These are phyloP conservation scores for Holtermanniella nyarrowii DNA, from an alignment of 768 basidiomycete genomes.

Conservation along the genomic window DNA sequence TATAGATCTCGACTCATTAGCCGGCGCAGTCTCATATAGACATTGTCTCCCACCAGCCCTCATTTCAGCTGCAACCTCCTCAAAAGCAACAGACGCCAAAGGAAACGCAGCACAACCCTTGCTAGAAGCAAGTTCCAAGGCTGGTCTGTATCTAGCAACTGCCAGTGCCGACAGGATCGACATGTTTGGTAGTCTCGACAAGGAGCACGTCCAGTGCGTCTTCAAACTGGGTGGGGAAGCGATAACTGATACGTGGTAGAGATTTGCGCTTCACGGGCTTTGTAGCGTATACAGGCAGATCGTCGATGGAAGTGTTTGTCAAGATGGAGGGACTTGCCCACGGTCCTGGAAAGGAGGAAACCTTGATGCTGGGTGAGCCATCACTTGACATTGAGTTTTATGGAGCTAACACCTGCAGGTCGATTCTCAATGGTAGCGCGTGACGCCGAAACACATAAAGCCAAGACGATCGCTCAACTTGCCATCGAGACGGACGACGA, in stretches of 20 bases:
- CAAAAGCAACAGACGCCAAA: slow-evolving; percentile 3
- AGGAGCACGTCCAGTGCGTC: slow-evolving; percentile 33
- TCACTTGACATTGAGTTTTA: slow-evolving; percentile 1
- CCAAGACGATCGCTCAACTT: slow-evolving; percentile 57
- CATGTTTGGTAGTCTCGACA: slow-evolving; percentile 32
- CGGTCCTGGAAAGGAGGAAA: slow-evolving; percentile 38
- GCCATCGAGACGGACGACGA: slow-evolving; percentile 56
- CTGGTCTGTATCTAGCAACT: slow-evolving; percentile 72
- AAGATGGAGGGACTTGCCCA: slow-evolving; percentile 62
- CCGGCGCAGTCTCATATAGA: slow-evolving; percentile 73
- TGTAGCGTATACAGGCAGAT: slow-evolving; percentile 64
- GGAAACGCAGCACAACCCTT: slow-evolving; percentile 37
- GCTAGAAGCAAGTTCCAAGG: slow-evolving; percentile 50
- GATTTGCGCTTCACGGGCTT: slow-evolving; percentile 70
- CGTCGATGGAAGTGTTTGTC: slow-evolving; percentile 76
- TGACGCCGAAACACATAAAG: slow-evolving; percentile 56
- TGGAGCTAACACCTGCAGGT: slow-evolving; percentile 44
- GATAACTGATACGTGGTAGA: slow-evolving; percentile 4
- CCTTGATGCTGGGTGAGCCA: slow-evolving; percentile 55
- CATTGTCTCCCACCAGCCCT: slow-evolving; percentile 44
- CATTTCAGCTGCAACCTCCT: not conserved
- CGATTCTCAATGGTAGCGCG: slow-evolving; percentile 86
- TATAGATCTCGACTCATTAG: slow-evolving; percentile 75
- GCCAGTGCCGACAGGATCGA: slow-evolving; percentile 61
- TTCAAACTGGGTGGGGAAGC: not conserved